Conservation (phyloP, 169 alveolate species). For the Plasmodium gonderi region DNA sequence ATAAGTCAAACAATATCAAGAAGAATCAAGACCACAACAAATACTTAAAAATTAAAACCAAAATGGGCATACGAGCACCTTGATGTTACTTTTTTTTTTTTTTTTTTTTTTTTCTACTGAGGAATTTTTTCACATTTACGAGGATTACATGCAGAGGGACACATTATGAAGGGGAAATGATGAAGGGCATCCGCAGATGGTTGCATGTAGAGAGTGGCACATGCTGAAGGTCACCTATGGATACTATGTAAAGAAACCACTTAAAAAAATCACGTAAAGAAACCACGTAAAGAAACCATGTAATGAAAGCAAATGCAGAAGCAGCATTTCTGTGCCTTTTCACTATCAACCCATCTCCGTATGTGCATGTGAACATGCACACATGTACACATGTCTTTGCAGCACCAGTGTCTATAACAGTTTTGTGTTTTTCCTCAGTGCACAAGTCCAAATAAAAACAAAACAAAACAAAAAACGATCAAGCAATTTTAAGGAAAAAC, state of each 20-base stretch:
- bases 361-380: not conserved
- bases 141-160: not conserved
- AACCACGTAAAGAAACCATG: not conserved
- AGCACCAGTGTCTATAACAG: not conserved
- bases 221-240: not conserved
- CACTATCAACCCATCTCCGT: not conserved
- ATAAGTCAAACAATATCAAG: slow-evolving; percentile 14
- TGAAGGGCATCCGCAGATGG: not conserved
- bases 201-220: not conserved
- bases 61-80: not conserved
- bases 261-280: not conserved
- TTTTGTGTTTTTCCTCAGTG: not conserved
- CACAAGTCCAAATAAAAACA: not conserved
- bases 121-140: not conserved
- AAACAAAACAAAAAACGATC: not conserved
- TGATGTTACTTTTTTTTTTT: not conserved
- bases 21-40: slow-evolving; percentile 15
- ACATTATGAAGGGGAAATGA: not conserved
- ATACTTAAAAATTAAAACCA: slow-evolving; percentile 44
- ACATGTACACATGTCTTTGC: too few species aligned
- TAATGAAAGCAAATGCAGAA: not conserved
- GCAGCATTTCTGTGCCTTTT: not conserved
- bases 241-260: not conserved
- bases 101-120: not conserved
- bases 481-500: not conserved